These are phyloP conservation scores for Sporothrix pseudoabietina DNA, from an alignment of 2,329 filamentous ascomycete species.

Conservation along the genomic window DNA sequence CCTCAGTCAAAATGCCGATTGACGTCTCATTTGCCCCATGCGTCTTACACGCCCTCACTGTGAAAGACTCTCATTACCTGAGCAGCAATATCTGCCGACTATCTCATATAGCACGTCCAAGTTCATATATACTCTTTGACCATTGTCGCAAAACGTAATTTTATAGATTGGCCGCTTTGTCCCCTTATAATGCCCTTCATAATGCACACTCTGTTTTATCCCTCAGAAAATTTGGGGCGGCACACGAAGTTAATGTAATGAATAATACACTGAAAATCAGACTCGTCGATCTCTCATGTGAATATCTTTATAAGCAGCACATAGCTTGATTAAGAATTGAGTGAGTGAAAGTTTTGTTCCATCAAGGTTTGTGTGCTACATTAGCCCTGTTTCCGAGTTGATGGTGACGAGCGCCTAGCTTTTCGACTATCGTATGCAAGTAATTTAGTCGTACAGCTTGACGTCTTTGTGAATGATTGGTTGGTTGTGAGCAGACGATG, in stretches of 20 bases:
- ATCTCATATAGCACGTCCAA: neutral
- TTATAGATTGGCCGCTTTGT: conserved; percentile 18
- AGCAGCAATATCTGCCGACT: neutral
- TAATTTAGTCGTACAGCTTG: neutral
- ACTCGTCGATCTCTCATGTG: neutral
- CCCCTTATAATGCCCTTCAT: neutral
- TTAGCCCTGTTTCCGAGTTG: neutral
- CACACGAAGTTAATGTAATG: neutral
- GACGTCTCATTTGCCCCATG: too few species aligned
- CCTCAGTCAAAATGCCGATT: too few species aligned
- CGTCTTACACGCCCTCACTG: neutral
- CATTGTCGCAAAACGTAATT: neutral
- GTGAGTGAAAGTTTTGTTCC: neutral
- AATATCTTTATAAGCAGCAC: neutral
- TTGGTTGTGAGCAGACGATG: neutral
- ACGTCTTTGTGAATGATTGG: neutral
- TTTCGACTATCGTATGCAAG: neutral
- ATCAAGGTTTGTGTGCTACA: neutral
- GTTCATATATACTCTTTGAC: neutral
- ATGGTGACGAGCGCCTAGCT: neutral
- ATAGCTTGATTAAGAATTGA: neutral
- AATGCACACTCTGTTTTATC: neutral
- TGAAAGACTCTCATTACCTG: neutral
- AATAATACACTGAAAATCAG: neutral
- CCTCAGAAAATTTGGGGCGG: neutral